phyloP scores from a whole-genome alignment of 768 basidiomycete species.

The Boletus tomentosulus region DNA sequence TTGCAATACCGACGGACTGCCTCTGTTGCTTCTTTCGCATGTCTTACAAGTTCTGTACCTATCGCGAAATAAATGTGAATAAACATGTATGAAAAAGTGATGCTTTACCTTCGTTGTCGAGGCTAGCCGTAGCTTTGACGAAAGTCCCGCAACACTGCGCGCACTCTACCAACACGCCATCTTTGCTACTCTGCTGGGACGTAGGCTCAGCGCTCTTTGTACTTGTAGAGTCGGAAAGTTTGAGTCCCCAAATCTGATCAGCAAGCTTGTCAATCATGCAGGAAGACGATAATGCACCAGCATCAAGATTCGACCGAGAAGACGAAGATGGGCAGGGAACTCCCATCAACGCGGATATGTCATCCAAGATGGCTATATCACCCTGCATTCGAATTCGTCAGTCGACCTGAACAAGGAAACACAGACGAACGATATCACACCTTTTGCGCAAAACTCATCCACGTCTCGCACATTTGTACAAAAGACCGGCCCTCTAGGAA shows the following conservation, averaged over 20 bases:
- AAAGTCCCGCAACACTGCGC: constrained; percentile 41
- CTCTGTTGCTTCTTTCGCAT: constrained; percentile 16
- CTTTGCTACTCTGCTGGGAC: not conserved
- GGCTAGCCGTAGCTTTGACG: constrained; percentile 40
- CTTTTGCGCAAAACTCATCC: constrained; percentile 63
- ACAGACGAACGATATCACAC: constrained; percentile 33
- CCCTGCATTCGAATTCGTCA: constrained; percentile 32
- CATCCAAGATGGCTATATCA: constrained; percentile 45
- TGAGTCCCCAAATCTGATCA: constrained; percentile 17
- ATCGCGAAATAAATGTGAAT: not conserved
- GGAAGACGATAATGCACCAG: not conserved
- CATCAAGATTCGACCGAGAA: not conserved
- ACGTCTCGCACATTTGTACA: constrained; percentile 64
- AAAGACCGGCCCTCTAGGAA: constrained; percentile 55
- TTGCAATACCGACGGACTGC: constrained; percentile 18
- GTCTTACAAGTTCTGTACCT: constrained; percentile 18
- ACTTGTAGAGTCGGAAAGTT: constrained; percentile 11
- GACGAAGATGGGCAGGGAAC: constrained; percentile 5
- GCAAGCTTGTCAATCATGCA: constrained; percentile 17
- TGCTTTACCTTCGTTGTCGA: constrained; percentile 20
- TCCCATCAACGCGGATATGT: constrained; percentile 42
- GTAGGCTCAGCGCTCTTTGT: not conserved
- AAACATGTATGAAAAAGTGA: not conserved
- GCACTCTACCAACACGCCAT: constrained; percentile 32
- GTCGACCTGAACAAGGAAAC: not conserved